These are phyloP conservation scores for Pseudogymnoascus sp. DNA, from an alignment of 2,329 filamentous ascomycete species.

Conservation along the genomic window DNA sequence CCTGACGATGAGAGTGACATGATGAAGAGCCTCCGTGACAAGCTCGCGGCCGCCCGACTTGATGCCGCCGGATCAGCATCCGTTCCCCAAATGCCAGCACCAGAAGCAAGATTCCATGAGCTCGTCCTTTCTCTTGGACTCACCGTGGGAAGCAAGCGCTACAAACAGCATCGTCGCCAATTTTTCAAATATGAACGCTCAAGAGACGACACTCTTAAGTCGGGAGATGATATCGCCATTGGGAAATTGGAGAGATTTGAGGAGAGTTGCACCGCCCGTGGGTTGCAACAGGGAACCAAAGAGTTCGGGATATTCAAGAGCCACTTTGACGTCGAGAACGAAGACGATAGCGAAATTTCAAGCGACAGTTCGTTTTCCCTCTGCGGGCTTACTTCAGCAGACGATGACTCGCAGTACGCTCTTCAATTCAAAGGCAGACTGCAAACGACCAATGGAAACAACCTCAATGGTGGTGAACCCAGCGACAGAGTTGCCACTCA, in stretches of 20 bases:
- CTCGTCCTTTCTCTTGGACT: not conserved
- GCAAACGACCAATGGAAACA: not conserved
- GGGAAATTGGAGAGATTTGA: not conserved
- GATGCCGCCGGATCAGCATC: not conserved
- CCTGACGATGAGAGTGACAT: not conserved
- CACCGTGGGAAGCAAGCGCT: not conserved
- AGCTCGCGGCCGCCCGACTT: not conserved
- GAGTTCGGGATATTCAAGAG: not conserved
- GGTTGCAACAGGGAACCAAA: not conserved
- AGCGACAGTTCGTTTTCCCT: not conserved
- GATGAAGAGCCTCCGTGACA: not conserved
- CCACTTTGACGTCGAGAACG: not conserved
- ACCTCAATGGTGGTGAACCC: not conserved
- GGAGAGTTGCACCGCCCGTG: not conserved
- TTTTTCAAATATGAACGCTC: not conserved
- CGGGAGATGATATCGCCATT: not conserved
- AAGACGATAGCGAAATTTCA: not conserved
- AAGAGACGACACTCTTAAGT: not conserved
- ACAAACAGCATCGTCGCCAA: not conserved
- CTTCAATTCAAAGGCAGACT: not conserved
- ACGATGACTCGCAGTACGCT: not conserved
- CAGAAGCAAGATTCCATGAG: not conserved
- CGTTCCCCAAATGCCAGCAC: not conserved
- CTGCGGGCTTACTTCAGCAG: not conserved
- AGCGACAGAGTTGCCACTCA: not conserved